A percentile compares a stretch with the other conserved stretches of the same genome.
phyloP scores from a whole-genome alignment of 805 yeast species.

The Wickerhamiella allomyrinae region DNA sequence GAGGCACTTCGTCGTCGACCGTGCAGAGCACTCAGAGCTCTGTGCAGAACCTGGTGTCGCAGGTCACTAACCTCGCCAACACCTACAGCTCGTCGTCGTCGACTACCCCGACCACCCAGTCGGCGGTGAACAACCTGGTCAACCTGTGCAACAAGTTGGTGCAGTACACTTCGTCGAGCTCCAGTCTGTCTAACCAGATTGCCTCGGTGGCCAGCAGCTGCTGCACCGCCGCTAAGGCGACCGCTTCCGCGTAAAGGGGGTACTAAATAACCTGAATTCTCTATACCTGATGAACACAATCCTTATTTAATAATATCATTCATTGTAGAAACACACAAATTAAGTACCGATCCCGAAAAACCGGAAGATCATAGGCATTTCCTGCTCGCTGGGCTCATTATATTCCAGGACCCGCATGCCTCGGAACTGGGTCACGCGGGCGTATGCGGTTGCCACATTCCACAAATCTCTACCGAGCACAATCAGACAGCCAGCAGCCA shows the following conservation, averaged over 20 bases:
- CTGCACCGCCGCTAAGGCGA: too few species aligned
- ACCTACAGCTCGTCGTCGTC: not conserved
- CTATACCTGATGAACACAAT: too few species aligned
- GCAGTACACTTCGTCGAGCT: not conserved
- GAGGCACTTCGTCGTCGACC: not conserved
- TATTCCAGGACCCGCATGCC: not conserved
- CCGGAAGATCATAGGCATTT: too few species aligned
- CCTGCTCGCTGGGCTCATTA: not conserved
- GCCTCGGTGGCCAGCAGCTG: not conserved
- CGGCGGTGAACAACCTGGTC: not conserved
- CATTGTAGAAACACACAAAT: not conserved
- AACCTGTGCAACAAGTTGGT: not conserved
- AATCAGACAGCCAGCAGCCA: not conserved
- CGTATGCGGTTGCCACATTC: not conserved
- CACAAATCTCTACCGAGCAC: conserved; percentile 1
- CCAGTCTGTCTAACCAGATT: not conserved
- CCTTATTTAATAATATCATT: conserved; percentile 1
- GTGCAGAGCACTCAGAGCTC: not conserved
- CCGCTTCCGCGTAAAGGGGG: too few species aligned
- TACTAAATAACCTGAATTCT: too few species aligned
- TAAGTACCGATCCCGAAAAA: too few species aligned
- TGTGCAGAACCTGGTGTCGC: not conserved
- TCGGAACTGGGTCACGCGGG: not conserved
- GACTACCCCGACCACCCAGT: not conserved
- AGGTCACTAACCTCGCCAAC: not conserved